Evolutionary conservation across 2,329 filamentous ascomycete genomes (phyloP).

Genomic region (Nemania sp.): DNA sequence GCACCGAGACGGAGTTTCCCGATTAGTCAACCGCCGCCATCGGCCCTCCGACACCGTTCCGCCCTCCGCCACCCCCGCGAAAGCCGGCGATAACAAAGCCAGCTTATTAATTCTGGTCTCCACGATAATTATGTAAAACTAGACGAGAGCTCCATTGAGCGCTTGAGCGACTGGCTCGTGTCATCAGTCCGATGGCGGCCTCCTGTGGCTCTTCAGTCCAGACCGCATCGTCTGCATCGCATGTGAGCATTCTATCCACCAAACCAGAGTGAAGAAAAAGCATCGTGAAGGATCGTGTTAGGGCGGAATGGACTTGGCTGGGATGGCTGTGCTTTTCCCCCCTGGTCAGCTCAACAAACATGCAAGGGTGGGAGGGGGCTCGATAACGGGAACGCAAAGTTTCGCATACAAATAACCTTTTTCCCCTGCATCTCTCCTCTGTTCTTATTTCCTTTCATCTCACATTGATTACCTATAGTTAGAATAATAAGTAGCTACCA

Average conservation of each 20-base stretch:
- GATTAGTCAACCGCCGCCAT: conserved; percentile 1
- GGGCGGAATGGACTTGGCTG: not conserved
- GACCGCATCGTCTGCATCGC: conserved; percentile 1
- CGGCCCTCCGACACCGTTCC: not conserved
- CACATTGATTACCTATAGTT: conserved; percentile 1
- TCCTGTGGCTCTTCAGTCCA: not conserved
- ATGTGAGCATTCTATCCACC: conserved; percentile 3
- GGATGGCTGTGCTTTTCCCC: not conserved
- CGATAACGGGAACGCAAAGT: too few species aligned
- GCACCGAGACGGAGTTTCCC: conserved; percentile 12
- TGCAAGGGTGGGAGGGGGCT: not conserved
- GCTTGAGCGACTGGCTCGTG: too few species aligned
- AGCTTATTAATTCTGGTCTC: too few species aligned
- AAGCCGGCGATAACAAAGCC: not conserved
- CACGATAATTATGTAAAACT: too few species aligned
- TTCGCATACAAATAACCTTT: too few species aligned
- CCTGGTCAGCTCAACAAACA: conserved; percentile 4
- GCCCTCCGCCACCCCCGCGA: not conserved
- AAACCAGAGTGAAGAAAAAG: not conserved
- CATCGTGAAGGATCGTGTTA: conserved; percentile 17
- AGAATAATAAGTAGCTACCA: too few species aligned
- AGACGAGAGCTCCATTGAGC: too few species aligned
- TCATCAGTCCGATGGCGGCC: too few species aligned
- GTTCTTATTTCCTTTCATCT: not conserved
- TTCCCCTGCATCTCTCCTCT: not conserved